Base-by-base conservation (phyloP, 208 protist genomes). In the Trypanosoma congolense region DNA sequence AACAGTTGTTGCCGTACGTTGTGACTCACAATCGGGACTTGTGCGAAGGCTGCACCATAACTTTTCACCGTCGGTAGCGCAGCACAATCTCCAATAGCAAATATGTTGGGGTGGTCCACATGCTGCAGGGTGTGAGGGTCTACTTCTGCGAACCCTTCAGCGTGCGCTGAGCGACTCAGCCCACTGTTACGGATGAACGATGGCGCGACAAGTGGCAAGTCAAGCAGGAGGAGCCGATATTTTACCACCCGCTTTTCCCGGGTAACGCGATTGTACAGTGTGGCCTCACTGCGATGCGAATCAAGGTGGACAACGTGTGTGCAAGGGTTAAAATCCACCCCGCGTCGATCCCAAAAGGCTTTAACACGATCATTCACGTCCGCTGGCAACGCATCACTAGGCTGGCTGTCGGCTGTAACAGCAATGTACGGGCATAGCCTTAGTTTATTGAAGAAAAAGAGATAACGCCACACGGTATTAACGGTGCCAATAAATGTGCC, bases 31-130 rank as follows among this genome's bases (percentile, higher is more conserved):
- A 95, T 82, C 1, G 78, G 84, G 16, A 87, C 82, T 67, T 95
- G 88, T 22, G 84, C 65, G 35, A 80, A 82, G 1, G 63, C 73
- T 21, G 82, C 73, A 30, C 77, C 83, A 73, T 95, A 95, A 56
- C 84, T 83, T 58, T 90, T 90, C 35, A 77, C 43, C 3, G 77
- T 88, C 16, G 83, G 81, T 25, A 95, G 53, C 14, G 78, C 88
- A 12, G 88, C 88, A 29, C 73, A 77, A 56, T 95, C 88, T 36
- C 88, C 88, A 19, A 95, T 18, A 35, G 82, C 84, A 63, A 95
- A 95, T 22, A 95, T 77, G 57, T 90, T 81, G 4, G 47, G 14
- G 57, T 82, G 77, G 33, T 57, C 58, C 41, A 66, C 69, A 62
- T 95, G 84, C 64, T 90, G 84, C 47, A 92, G 58, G 12, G 83